Evolutionary conservation across 2,329 filamentous ascomycete genomes (phyloP), one percentile per base, ranked within the genome.

Genomic region (Cercospora canescens): DNA sequence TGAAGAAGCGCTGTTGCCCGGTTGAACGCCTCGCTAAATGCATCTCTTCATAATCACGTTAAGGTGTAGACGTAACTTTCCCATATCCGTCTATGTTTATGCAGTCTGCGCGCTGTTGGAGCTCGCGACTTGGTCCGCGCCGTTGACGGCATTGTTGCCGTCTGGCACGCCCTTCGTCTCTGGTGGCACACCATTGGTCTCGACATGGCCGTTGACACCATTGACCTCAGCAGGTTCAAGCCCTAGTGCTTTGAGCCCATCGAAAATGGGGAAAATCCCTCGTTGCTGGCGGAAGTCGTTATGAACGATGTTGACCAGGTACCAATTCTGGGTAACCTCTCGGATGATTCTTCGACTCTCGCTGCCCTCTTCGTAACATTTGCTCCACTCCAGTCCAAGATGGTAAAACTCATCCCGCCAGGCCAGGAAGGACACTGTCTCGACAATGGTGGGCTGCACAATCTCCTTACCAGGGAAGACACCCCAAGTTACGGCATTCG

Each of bases 401-500:
- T 92, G 88, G 84, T 93, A 99, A 16, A 96, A 96, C 80, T 99
- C 95, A 73, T 99, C 95, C 81, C 96, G 96, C 95, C 95, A 99
- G 2, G 95, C 95, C 62, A 99, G 84, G 86, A 99, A 99, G 78
- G 92, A 96, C 78, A 99, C 90, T 18, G 92, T 96, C 82, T 99
- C 95, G 60, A 99, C 95, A 74, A 99, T 97, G n/a, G 95, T 99
- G 14, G 95, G 95, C 79, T 99, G 95, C n/a, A 99, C 94, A 76
- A 99, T 97, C 80, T 99, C 95, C 79, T 98, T 96, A 65, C 95
- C 95, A 0, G 95, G 94, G 83, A 98, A 99, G 35, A 99, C 96
- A 80, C 95, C 95, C 95, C 95, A 99, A 1, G 95, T 99, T 58
- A 99, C 92, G n/a, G 95, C 95, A 74, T 99, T 99, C 39, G 95